These are phyloP conservation scores for Phascolomyces articulosus DNA, from an alignment of 371 early-diverging fungal species.

Conservation along the genomic window DNA sequence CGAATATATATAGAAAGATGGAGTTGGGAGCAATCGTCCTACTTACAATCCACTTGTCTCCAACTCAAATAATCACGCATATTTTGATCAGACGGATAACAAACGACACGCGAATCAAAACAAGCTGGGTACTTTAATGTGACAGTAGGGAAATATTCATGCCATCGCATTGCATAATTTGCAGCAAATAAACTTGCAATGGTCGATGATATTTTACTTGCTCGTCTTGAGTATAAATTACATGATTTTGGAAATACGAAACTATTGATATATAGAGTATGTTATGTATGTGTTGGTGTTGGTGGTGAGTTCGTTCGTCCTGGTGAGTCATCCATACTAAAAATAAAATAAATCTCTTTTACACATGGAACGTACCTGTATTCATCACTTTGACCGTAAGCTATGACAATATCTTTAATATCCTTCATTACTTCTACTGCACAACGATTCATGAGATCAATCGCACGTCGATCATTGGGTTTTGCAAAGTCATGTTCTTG, in stretches of 20 bases:
- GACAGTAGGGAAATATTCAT: constrained; percentile 67
- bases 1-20: too few species aligned
- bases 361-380: constrained; percentile 59
- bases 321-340: not conserved
- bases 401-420: constrained; percentile 81
- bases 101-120: constrained; percentile 90
- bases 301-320: too few species aligned
- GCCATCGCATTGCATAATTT: constrained; percentile 86
- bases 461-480: constrained; percentile 89
- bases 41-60: constrained; percentile 93
- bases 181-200: constrained; percentile 88
- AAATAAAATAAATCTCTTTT: constrained; percentile 1
- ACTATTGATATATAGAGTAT: constrained; percentile 31
- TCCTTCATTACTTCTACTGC: constrained; percentile 81
- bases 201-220: constrained; percentile 85
- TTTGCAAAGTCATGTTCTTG: constrained; percentile 83
- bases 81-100: constrained; percentile 81
- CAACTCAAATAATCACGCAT: constrained; percentile 92
- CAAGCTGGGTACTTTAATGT: constrained; percentile 80
- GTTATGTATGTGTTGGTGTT: too few species aligned
- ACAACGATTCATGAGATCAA: constrained; percentile 86
- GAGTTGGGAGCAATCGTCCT: too few species aligned
- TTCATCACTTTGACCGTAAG: constrained; percentile 96
- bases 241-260: constrained; percentile 74
- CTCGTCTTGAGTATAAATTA: constrained; percentile 80